Percentiles rank a stretch among this genome's conserved stretches.
Conservation (phyloP, 306 rosid genomes). For the Quercus ilex region DNA sequence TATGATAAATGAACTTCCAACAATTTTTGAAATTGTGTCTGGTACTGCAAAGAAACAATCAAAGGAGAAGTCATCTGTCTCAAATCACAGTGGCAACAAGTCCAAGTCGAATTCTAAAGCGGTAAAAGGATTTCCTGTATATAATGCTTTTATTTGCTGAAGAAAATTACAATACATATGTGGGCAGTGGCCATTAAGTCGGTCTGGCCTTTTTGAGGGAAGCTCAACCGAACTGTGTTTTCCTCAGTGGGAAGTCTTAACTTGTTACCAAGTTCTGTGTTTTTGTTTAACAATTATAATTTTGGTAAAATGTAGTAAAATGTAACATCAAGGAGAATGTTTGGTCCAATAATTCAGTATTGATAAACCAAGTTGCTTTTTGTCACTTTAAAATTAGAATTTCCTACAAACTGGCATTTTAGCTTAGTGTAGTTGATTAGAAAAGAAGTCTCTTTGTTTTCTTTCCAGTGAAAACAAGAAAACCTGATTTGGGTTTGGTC, state of each 20-base stretch:
- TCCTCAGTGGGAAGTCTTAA: not conserved
- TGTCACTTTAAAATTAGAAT: not conserved
- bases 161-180: not conserved
- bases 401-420: not conserved
- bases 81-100: conserved; percentile 72
- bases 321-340: not conserved
- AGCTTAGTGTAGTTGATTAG: not conserved
- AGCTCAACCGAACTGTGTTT: not conserved
- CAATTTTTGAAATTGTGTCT: conserved; percentile 79
- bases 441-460: not conserved
- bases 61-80: conserved; percentile 76
- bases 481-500: not conserved
- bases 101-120: conserved; percentile 66
- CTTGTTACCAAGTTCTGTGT: not conserved
- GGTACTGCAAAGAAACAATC: conserved; percentile 74
- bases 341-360: not conserved
- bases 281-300: not conserved
- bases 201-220: not conserved
- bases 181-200: not conserved
- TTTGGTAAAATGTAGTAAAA: not conserved
- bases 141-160: not conserved
- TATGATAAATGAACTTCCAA: conserved; percentile 83
- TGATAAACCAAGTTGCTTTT: not conserved
- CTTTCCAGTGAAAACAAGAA: not conserved
- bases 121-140: conserved; percentile 35